Conservation (phyloP, 192 early-diverging fungal genomes). For the Phlyctochytrium planicorne region DNA sequence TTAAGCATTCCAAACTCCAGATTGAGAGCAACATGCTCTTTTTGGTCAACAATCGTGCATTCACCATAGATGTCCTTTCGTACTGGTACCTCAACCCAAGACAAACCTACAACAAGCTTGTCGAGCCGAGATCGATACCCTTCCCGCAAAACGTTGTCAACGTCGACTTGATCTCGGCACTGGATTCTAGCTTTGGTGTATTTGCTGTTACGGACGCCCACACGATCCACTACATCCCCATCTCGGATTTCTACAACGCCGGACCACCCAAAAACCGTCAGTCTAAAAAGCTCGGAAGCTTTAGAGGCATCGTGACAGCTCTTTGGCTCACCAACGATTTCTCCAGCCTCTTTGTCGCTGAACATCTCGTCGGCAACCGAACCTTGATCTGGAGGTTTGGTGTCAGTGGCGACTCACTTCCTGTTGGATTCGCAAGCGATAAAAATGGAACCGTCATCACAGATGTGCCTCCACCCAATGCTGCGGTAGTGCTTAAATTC, state of each 20-base stretch:
- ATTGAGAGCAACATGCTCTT: background rate
- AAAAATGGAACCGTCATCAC: background rate
- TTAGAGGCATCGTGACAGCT: background rate
- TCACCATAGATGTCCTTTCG: background rate
- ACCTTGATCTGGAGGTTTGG: background rate
- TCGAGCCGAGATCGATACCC: background rate
- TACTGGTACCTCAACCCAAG: background rate
- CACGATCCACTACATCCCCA: background rate
- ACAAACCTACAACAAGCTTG: background rate
- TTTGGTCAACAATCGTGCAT: background rate
- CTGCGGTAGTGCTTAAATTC: background rate
- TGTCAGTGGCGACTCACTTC: background rate
- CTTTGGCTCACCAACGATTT: background rate
- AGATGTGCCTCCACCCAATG: background rate
- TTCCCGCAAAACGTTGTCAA: background rate
- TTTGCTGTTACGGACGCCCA: background rate
- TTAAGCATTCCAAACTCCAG: background rate
- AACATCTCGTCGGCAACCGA: background rate
- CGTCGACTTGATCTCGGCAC: background rate
- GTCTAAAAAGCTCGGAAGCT: background rate
- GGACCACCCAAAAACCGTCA: background rate
- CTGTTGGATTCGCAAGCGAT: background rate
- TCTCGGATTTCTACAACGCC: background rate
- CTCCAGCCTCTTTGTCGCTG: background rate
- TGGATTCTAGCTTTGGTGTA: background rate